These are phyloP conservation scores for Psidium guajava DNA, from an alignment of 345 rosid species.

Conservation along the genomic window DNA sequence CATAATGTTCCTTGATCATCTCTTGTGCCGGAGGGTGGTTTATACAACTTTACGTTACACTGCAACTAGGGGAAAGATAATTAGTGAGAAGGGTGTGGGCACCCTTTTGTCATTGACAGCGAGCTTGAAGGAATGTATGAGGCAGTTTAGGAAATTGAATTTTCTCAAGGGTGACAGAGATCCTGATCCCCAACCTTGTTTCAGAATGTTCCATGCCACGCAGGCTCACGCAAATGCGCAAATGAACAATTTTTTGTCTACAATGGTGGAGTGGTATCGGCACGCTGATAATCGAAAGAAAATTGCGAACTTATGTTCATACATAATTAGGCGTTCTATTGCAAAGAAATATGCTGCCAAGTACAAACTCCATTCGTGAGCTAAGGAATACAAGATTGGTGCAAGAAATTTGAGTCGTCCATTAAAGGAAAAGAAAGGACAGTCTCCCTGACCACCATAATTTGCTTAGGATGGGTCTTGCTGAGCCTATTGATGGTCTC, in stretches of 20 bases:
- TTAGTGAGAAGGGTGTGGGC: slow-evolving; percentile 98
- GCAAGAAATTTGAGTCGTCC: slow-evolving; percentile 64
- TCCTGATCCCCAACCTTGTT: slow-evolving; percentile 95
- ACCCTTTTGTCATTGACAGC: slow-evolving; percentile 88
- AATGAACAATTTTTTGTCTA: slow-evolving; percentile 84
- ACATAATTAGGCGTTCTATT: slow-evolving; percentile 73
- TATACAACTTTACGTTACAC: slow-evolving; percentile 93
- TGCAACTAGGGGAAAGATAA: slow-evolving; percentile 92
- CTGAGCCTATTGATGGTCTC: slow-evolving; percentile 82
- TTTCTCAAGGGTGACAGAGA: slow-evolving; percentile 90
- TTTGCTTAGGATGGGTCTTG: slow-evolving; percentile 86
- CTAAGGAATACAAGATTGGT: slow-evolving; percentile 79
- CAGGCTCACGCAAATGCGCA: slow-evolving; percentile 94
- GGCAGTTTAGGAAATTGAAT: slow-evolving; percentile 75
- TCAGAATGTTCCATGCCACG: slow-evolving; percentile 93
- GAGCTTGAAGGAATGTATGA: slow-evolving; percentile 87
- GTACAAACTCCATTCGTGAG: slow-evolving; percentile 85
- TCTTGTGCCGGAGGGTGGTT: slow-evolving; percentile 86
- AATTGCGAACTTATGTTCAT: slow-evolving; percentile 84
- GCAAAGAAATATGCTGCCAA: slow-evolving; percentile 96
- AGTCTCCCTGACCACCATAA: slow-evolving; percentile 77
- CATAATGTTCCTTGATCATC: slow-evolving; percentile 98
- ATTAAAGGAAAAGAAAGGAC: slow-evolving; percentile 84
- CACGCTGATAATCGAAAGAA: slow-evolving; percentile 87
- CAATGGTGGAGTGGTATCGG: slow-evolving; percentile 87